Base-by-base conservation (phyloP, 768 basidiomycete species). In the Hebeloma cylindrosporum region DNA sequence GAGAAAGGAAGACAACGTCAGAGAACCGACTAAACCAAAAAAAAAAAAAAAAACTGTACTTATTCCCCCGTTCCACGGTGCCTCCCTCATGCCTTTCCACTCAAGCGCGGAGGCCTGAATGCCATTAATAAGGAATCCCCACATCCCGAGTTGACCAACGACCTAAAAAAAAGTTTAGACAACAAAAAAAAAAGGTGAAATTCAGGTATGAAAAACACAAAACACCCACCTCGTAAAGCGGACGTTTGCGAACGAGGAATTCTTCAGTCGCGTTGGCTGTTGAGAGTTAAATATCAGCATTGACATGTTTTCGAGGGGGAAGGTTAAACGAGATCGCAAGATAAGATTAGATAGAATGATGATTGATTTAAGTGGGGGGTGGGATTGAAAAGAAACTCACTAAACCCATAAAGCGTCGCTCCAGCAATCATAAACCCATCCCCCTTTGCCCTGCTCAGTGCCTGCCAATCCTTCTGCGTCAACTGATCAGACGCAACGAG, bases 241-340 rank as follows among this genome's bases (percentile, higher is more conserved):
- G 91, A 9, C 81, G 73, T 53, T 68, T 79, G 47, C 90, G 77
- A 22, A 93, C 91, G 47, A 93, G 80, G 63, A 87, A 88, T 59
- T 93, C 91, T 61, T 93, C 91, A 0, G 88, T 89, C 21, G 90
- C 88, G 52, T 93, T 93, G 17, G 87, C 89, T 91, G 51, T 22
- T 17, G 18, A 41, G 40, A 18, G 6, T 39, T 13, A 10, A 22
- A 17, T 34, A 16, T 9, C 9, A 17, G 9, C 16, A 7, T 9
- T 9, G 33, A 9, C 33, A 9, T 9, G 16, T 16, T 34, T 7
- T 7, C 16, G 9, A 9, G 8, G 16, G 7, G 33, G 7, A 34
- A 2, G 10, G 13, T 36, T 10, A n/a, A n/a, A 10, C 11, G 11
- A n/a, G 13, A 36, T 36, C 7, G 25, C 10, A 29, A 18, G n/a